Evolutionary conservation across 176 grass and related monocot species (phyloP).

Genomic region (Oryza brachyantha): DNA sequence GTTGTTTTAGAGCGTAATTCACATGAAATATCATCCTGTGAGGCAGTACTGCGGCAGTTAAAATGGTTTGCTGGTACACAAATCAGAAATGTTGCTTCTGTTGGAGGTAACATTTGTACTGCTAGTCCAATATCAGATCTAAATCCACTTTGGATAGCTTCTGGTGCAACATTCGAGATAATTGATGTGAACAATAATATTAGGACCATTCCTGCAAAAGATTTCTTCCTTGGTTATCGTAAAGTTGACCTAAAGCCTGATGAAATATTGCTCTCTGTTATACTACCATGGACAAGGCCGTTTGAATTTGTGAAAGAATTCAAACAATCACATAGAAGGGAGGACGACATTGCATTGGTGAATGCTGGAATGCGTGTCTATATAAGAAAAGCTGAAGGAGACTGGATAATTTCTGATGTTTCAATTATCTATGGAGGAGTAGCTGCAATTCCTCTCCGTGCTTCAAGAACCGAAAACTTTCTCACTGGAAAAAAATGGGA

Average conservation of each 20-base stretch:
- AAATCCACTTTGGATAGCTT: conserved; percentile 95
- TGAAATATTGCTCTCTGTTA: conserved; percentile 77
- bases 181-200: conserved; percentile 64
- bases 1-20: conserved; percentile 43
- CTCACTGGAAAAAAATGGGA: conserved; percentile 69
- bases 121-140: conserved; percentile 99
- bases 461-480: conserved; percentile 65
- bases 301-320: conserved; percentile 96
- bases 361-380: conserved; percentile 83
- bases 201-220: conserved; percentile 56
- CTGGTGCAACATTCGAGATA: conserved; percentile 72
- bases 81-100: conserved; percentile 93
- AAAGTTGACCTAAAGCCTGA: conserved; percentile 76
- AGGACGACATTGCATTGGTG: conserved; percentile 98
- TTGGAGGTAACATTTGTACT: conserved; percentile 98
- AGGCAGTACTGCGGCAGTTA: conserved; percentile 74
- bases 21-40: conserved; percentile 74
- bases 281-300: conserved; percentile 81
- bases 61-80: conserved; percentile 99
- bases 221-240: conserved; percentile 94
- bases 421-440: conserved; percentile 85
- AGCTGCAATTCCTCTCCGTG: conserved; percentile 62
- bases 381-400: conserved; percentile 55
- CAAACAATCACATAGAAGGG: conserved; percentile 95
- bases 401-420: conserved; percentile 63